phyloP scores from a whole-genome alignment of 2,329 filamentous ascomycete genomes.

The Knufia fluminis region DNA sequence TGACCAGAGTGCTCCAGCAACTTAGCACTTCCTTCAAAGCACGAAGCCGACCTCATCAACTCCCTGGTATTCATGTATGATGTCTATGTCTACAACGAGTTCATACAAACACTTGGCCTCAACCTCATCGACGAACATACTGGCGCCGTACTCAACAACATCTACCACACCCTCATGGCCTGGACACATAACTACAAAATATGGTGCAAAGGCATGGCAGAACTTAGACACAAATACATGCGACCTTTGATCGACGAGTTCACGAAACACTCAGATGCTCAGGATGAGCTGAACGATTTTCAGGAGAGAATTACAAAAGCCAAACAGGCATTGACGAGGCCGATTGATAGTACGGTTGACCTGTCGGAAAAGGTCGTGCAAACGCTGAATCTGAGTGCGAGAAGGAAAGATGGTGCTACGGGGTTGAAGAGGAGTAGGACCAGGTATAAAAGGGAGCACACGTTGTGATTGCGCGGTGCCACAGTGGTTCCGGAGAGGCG shows the following conservation, averaged over 20 bases:
- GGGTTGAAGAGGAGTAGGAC: constrained; percentile 9
- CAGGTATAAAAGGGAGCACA: constrained; percentile 14
- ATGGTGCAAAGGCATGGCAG: constrained; percentile 17
- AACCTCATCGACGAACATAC: constrained; percentile 8
- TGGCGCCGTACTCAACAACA: constrained; percentile 9
- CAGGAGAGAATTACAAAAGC: constrained; percentile 2
- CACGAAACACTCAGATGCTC: neutral
- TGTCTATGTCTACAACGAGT: constrained; percentile 17
- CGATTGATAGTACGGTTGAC: neutral
- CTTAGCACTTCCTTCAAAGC: constrained; percentile 14
- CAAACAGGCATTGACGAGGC: neutral
- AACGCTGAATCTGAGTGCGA: constrained; percentile 3
- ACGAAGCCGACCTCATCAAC: constrained; percentile 13
- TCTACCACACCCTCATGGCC: constrained; percentile 16
- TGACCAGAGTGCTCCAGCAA: constrained; percentile 13
- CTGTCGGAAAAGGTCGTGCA: neutral
- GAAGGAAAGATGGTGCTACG: neutral
- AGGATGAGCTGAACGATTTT: constrained; percentile 8
- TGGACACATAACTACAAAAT: constrained; percentile 14
- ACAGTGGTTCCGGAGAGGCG: no score
- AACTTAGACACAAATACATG: constrained; percentile 14
- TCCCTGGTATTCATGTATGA: constrained; percentile 15
- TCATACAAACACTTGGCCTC: constrained; percentile 9
- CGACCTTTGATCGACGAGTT: constrained; percentile 10
- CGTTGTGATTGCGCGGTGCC: constrained; percentile 4